Evolutionary conservation across 2,329 filamentous ascomycete species (phyloP).

Genomic region (Colletotrichum horii): DNA sequence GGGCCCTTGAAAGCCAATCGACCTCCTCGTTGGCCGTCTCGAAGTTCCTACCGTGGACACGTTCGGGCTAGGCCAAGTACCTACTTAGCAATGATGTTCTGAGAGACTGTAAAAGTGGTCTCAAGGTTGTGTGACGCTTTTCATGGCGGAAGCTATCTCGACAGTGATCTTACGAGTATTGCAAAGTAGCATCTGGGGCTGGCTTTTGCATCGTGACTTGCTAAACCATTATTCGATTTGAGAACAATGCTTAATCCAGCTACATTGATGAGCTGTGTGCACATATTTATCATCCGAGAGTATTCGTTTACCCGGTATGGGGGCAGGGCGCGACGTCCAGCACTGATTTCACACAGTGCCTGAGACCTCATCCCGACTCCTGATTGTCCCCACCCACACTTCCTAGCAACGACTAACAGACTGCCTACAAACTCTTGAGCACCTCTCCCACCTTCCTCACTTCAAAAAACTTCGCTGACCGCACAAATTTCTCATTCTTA

Average conservation of each 20-base stretch:
- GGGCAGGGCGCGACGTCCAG: not conserved
- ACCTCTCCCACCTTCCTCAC: no score
- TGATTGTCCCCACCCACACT: not conserved
- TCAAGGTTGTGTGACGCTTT: not conserved
- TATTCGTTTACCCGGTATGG: not conserved
- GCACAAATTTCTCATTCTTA: no score
- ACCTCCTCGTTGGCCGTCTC: not conserved
- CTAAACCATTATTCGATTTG: not conserved
- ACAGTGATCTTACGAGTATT: not conserved
- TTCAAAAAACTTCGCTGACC: no score
- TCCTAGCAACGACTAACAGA: not conserved
- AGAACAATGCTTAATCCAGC: not conserved
- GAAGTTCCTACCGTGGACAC: not conserved
- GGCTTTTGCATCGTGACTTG: not conserved
- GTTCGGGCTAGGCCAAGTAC: no score
- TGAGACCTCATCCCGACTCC: not conserved
- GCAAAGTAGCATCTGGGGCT: fast-evolving
- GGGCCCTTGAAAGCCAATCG: not conserved
- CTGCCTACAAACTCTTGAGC: no score
- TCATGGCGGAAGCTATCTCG: fast-evolving
- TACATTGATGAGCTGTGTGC: not conserved
- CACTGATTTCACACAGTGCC: not conserved
- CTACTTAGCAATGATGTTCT: not conserved
- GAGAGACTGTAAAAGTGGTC: not conserved
- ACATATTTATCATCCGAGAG: not conserved